These are phyloP conservation scores for Silene latifolia DNA, from an alignment of 148 eudicot species.

Conservation along the genomic window DNA sequence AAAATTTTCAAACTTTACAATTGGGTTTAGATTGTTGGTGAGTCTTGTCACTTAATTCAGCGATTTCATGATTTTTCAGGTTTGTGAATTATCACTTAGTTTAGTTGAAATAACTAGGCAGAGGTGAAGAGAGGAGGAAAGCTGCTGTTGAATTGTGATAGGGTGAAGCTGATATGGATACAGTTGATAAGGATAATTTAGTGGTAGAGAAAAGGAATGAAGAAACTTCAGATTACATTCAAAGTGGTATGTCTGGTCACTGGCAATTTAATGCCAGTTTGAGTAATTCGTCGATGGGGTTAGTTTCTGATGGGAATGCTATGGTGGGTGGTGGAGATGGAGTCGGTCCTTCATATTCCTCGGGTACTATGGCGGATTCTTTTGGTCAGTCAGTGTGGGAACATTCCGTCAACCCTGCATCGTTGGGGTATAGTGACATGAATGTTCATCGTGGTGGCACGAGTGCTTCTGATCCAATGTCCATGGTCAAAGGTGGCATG, in stretches of 20 bases:
- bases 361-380: constrained; percentile 56
- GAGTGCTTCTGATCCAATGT: constrained; percentile 40
- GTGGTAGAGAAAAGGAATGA: constrained; percentile 58
- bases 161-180: constrained; percentile 33
- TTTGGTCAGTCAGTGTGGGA: constrained; percentile 66
- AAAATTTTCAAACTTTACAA: not conserved
- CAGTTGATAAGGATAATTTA: constrained; percentile 42
- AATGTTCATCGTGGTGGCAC: constrained; percentile 51
- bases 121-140: not conserved
- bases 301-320: constrained; percentile 32
- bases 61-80: constrained; percentile 28
- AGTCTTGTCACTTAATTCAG: constrained; percentile 3
- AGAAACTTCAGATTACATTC: constrained; percentile 39
- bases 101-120: too few species aligned
- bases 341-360: constrained; percentile 48
- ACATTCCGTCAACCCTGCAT: constrained; percentile 40
- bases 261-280: constrained; percentile 55
- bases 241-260: constrained; percentile 48
- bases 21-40: constrained; percentile 10
- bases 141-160: constrained; percentile 12
- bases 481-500: constrained; percentile 50
- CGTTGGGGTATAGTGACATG: constrained; percentile 50
- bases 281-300: constrained; percentile 44
- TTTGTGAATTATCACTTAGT: constrained; percentile 25
- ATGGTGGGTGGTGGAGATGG: constrained; percentile 39